Base-by-base conservation (phyloP, 2,329 filamentous ascomycete genomes). In the Beauveria medogensis region DNA sequence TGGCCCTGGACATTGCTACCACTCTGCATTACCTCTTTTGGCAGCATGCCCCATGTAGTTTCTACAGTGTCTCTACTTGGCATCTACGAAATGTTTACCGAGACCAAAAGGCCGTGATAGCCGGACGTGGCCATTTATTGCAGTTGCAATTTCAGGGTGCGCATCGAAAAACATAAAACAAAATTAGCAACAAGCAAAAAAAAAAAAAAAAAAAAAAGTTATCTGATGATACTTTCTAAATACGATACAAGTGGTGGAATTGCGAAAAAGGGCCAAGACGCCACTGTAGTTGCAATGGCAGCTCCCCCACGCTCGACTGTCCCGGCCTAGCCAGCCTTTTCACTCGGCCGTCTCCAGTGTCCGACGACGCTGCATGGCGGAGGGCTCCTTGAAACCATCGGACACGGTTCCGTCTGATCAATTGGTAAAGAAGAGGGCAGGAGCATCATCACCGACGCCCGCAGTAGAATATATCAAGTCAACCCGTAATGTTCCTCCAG, bases 261-360 rank as follows among this genome's bases (percentile, higher is more conserved):
- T 14, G 30, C 30, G 20, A 43, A n/a, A 43, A 43, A 43, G 5
- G 40, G n/a, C 41, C n/a, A 18, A 43, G n/a, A 43, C 34, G 34
- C 37, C 10, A 55, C 8, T 55, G 16, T 28, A 51, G 48, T 51
- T 26, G 30, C 26, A 6, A 10, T 22, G 51, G 12, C 37, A 41
- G 34, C 20, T 44, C 22, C 37, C 52, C 52, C 22, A 41, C 37
- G 22, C 52, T 55, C 53, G 41, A 55, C 53, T 55, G 24, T 54
- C 20, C 37, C 26, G 47, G 26, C 24, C 16, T 37, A 30, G 14
- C 24, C 26, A 26, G 28, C 48, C 48, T 20, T 51, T 18, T 16
- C 24, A 28, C 48, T 24, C 57, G 48, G 57, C 57, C 57, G 41
- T 53, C 57, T 59, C 57, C 57, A 46, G 57, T 59, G 48, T 54